phyloP scores from a whole-genome alignment of 306 rosid genomes.

The Trifolium repens region DNA sequence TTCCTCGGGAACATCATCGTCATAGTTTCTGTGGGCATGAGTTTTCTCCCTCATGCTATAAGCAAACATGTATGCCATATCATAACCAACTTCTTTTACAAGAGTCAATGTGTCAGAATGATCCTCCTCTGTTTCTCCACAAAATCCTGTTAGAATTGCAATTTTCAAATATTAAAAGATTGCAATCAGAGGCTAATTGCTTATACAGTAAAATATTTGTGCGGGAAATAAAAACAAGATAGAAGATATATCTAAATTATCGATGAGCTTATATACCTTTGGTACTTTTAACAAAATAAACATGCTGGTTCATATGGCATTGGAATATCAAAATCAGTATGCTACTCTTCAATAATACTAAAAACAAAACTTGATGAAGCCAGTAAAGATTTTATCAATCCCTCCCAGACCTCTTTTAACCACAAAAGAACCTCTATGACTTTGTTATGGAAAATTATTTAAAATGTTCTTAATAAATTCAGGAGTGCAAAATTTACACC shows the following conservation, averaged over 20 bases:
- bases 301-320: constrained; percentile 22
- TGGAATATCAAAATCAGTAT: constrained; percentile 6
- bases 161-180: constrained; percentile 35
- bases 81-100: constrained; percentile 74
- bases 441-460: constrained; percentile 14
- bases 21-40: constrained; percentile 90
- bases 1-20: constrained; percentile 85
- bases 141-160: constrained; percentile 72
- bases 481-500: constrained; percentile 16
- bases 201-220: neutral
- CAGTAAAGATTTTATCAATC: neutral
- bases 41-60: constrained; percentile 99
- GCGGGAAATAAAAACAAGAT: constrained; percentile 15
- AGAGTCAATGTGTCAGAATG: constrained; percentile 77
- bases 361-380: constrained; percentile 1
- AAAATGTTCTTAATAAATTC: constrained; percentile 9
- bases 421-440: neutral
- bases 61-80: constrained; percentile 98
- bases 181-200: constrained; percentile 16
- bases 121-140: constrained; percentile 94
- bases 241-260: constrained; percentile 16
- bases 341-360: constrained; percentile 17
- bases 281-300: constrained; percentile 29
- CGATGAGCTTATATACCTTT: constrained; percentile 19
- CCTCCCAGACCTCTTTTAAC: constrained; percentile 8